Conservation (phyloP, 306 rosid genomes). For the Ammopiptanthus mongolicus region DNA sequence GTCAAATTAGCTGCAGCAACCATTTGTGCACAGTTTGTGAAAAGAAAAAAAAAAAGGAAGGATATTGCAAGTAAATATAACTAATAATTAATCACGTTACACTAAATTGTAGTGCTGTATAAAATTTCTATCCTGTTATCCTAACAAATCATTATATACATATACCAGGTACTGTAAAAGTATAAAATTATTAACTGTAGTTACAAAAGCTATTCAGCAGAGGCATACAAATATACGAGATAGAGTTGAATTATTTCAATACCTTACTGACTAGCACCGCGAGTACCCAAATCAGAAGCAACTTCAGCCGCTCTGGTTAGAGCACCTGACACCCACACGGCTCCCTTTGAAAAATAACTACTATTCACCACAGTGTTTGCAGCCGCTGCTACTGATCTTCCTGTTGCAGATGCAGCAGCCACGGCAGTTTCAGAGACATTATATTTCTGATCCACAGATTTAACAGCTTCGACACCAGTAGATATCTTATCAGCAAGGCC, state of each 20-base stretch:
- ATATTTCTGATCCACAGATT: slow-evolving; percentile 60
- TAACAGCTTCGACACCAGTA: slow-evolving; percentile 59
- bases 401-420: slow-evolving; percentile 64
- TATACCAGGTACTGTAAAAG: not conserved
- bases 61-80: not conserved
- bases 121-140: not conserved
- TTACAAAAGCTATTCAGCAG: not conserved
- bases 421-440: slow-evolving; percentile 63
- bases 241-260: not conserved
- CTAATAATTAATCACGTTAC: not conserved
- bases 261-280: slow-evolving; percentile 34
- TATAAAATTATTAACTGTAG: not conserved
- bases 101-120: not conserved
- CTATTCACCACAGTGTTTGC: slow-evolving; percentile 56
- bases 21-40: not conserved
- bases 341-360: slow-evolving; percentile 81
- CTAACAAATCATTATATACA: not conserved
- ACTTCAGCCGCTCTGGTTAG: slow-evolving; percentile 48
- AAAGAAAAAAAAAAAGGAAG: not conserved
- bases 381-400: slow-evolving; percentile 74
- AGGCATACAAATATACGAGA: slow-evolving; percentile 12
- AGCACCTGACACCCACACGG: slow-evolving; percentile 78
- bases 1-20: not conserved
- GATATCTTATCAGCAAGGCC: slow-evolving; percentile 64
- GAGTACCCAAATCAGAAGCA: slow-evolving; percentile 74